Evolutionary conservation across 306 rosid species (phyloP).

Genomic region (Sicyos baderoa): DNA sequence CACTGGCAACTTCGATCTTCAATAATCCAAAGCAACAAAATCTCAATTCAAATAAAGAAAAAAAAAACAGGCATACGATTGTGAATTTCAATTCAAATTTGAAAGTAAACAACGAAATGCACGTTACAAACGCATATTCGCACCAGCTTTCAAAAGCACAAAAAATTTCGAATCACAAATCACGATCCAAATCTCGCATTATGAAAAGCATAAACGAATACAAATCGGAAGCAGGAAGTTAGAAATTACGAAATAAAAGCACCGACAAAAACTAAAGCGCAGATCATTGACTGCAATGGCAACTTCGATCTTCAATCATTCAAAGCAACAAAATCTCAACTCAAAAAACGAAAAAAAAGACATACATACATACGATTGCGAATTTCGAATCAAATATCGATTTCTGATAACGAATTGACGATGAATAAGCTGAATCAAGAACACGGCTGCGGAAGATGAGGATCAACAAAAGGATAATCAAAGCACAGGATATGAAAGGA

Average conservation of each 20-base stretch:
- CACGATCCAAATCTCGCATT: background rate
- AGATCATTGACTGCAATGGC: background rate
- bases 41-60: background rate
- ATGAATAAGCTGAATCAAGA: conserved; percentile 6
- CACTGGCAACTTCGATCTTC: background rate
- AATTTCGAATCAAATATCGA: background rate
- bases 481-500: conserved; percentile 10
- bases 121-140: too few relatives aligned
- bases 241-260: background rate
- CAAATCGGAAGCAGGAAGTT: background rate
- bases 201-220: background rate
- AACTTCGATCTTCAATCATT: conserved; percentile 8
- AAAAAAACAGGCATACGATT: background rate
- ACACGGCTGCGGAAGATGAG: background rate
- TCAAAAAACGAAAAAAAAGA: background rate
- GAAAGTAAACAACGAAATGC: too few relatives aligned
- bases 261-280: background rate
- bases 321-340: background rate
- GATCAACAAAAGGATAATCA: background rate
- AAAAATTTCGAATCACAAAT: background rate
- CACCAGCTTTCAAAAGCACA: too few relatives aligned
- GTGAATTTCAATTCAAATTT: background rate
- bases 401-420: background rate
- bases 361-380: background rate
- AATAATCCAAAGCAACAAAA: conserved; percentile 6